Evolutionary conservation across 345 rosid species (phyloP).

Genomic region (Diplotaxis tenuifolia): DNA sequence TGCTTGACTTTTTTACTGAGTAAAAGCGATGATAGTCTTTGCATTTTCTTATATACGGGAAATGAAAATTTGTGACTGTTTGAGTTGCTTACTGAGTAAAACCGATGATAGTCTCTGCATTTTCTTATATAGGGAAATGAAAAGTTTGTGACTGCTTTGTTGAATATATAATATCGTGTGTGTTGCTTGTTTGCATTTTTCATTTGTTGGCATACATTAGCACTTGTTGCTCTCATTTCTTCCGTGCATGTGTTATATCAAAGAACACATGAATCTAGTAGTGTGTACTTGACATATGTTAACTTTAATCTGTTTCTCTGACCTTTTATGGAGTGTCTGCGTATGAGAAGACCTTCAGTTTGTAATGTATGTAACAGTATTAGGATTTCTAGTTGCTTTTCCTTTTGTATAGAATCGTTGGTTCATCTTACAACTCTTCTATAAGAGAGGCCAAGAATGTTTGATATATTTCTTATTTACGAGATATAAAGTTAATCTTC

Average conservation of each 20-base stretch:
- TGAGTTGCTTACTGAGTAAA: neutral
- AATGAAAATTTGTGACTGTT: neutral
- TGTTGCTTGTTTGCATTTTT: neutral
- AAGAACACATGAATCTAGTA: neutral
- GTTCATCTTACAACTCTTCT: constrained; percentile 17
- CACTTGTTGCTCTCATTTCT: neutral
- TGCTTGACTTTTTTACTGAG: neutral
- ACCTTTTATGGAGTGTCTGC: neutral
- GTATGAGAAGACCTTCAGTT: constrained; percentile 4
- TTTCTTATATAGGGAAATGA: neutral
- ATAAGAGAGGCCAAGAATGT: neutral
- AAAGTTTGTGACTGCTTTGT: neutral
- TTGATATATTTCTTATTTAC: neutral
- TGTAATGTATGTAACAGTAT: constrained; percentile 2
- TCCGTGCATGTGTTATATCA: neutral
- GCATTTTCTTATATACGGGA: neutral
- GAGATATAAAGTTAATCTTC: neutral
- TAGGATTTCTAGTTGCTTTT: constrained; percentile 5
- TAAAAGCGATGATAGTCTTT: neutral
- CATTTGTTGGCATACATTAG: neutral
- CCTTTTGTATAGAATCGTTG: neutral
- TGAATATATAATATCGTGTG: neutral
- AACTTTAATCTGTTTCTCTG: constrained; percentile 5
- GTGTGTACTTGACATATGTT: neutral
- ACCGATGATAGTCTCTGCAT: neutral